Base-by-base conservation (phyloP, 352 stramenopile genomes). In the Phytopythium montanum region DNA sequence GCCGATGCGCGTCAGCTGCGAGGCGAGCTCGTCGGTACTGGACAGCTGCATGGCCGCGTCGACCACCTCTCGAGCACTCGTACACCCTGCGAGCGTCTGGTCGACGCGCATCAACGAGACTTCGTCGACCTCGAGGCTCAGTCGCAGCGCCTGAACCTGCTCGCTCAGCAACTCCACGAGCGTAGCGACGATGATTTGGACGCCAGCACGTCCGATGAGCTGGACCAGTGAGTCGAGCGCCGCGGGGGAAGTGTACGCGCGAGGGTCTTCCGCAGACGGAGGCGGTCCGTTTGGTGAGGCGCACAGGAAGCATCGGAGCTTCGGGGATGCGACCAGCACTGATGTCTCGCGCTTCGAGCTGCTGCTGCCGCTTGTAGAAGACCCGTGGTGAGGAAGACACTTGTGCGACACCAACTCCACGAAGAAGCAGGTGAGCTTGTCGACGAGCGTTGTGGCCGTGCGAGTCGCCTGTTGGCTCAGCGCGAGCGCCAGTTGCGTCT, bases 111-210 rank as follows among this genome's bases (percentile, higher is more conserved):
- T 39, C 16, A 75, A 28, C 19, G 62, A 54, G 14, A 53, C 44
- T 16, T 75, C 59, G 28, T 75, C 64, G 8, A 61, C 56, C 56
- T 75, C 64, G 31, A 75, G 66, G 5, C 54, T 62, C 8, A 65
- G 68, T 7, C 67, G 67, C 8, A 75, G 28, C 50, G 61, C 65
- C 6, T 69, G 38, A 5, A 44, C 45, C 38, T 72, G 64, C 28
- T 36, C 59, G n/a, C 66, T 48, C 9, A 70, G 21, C n/a, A 73
- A 28, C 36, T 65, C 70, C 19, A 54, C 54, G 3, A 74, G 44
- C 6, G 67, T 69, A 5, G 53, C 52, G 34, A 56, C 62, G 2
- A 74, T 44, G 0, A 54, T 42, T 18, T 66, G 56, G 6, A 74
- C 54, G n/a, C 41, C 41, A 5, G n/a, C 1, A 21, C 5, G 21